phyloP scores from a whole-genome alignment of 805 yeast species.

The Saturnispora hagleri region DNA sequence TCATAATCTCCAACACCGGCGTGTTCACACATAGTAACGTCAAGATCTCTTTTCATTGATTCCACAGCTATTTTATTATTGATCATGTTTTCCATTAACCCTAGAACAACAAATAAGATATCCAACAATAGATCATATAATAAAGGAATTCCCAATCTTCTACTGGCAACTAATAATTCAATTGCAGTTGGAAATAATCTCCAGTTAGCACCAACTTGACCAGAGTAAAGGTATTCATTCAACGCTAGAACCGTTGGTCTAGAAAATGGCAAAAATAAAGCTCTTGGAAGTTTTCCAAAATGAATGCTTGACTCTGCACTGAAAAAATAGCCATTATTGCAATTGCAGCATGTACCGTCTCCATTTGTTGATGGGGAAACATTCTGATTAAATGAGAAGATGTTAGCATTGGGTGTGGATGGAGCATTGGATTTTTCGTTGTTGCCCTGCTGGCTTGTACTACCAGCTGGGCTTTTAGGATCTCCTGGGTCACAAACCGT shows the following conservation, averaged over 20 bases:
- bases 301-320: slow-evolving; percentile 6
- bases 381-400: neutral
- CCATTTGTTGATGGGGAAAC: neutral
- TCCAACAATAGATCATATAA: slow-evolving; percentile 63
- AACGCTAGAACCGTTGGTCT: slow-evolving; percentile 55
- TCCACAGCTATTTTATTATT: slow-evolving; percentile 1
- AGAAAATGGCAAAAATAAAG: slow-evolving; percentile 58
- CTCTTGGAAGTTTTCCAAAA: slow-evolving; percentile 43
- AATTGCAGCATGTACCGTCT: neutral
- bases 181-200: slow-evolving; percentile 57
- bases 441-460: neutral
- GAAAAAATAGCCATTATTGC: neutral
- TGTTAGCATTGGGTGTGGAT: neutral
- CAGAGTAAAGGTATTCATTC: slow-evolving; percentile 67
- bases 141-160: slow-evolving; percentile 59
- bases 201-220: slow-evolving; percentile 74
- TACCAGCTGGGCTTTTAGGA: neutral
- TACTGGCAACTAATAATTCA: slow-evolving; percentile 53
- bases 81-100: slow-evolving; percentile 42
- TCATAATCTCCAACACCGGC: slow-evolving; percentile 11
- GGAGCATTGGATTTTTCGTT: neutral
- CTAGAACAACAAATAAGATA: slow-evolving; percentile 58
- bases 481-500: neutral
- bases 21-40: slow-evolving; percentile 1
- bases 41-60: neutral